A percentile compares a stretch with the other conserved stretches of the same genome.
Conservation (phyloP, 140 eudicot species). For the Anethum foeniculum region DNA sequence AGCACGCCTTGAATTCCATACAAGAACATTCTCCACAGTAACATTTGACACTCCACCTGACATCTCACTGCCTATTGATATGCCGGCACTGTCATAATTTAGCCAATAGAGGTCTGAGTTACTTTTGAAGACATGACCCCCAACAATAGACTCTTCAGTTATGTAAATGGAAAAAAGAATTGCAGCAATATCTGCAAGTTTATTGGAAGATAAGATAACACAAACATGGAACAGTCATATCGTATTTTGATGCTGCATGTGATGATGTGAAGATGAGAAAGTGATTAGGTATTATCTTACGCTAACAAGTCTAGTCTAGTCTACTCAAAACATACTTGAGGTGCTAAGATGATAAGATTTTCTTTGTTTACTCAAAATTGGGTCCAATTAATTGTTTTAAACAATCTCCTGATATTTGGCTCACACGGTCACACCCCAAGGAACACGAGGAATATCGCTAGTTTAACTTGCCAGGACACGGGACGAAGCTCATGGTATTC, state of each 20-base stretch:
- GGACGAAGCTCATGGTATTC: background rate
- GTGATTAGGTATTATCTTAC: background rate
- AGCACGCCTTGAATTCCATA: conserved; percentile 86
- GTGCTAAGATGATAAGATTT: background rate
- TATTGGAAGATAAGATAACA: background rate
- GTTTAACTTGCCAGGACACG: background rate
- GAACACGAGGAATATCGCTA: background rate
- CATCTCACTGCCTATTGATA: conserved; percentile 98
- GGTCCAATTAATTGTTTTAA: background rate
- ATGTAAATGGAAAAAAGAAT: background rate
- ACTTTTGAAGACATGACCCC: background rate
- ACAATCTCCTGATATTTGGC: background rate
- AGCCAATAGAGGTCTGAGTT: conserved; percentile 2
- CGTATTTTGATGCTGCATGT: background rate
- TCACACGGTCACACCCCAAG: background rate
- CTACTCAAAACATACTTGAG: background rate
- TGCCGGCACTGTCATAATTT: conserved; percentile 64
- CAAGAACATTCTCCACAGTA: conserved; percentile 58
- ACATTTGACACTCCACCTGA: conserved; percentile 90
- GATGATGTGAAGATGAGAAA: background rate
- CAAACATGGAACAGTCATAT: background rate
- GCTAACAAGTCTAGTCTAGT: background rate
- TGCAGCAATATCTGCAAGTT: background rate
- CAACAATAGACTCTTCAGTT: background rate
- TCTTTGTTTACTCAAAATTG: background rate